Percentiles rank a stretch among this genome's conserved stretches.
These are phyloP conservation scores for Chaetomium sp. DNA, from an alignment of 2,329 filamentous ascomycete species.

Conservation along the genomic window DNA sequence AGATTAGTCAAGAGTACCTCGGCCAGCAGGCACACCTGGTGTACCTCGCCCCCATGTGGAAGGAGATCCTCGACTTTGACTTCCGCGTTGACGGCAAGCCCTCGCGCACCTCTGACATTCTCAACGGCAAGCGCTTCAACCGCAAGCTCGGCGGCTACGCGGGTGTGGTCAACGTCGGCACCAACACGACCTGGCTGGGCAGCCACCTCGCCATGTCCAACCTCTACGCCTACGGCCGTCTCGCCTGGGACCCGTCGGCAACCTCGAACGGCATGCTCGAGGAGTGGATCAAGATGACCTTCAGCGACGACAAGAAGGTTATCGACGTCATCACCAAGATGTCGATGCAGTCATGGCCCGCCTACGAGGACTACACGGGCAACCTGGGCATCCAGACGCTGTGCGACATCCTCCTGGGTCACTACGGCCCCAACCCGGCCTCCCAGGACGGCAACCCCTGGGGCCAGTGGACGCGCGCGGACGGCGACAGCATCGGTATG, in stretches of 20 bases:
- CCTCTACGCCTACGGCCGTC: conserved; percentile 67
- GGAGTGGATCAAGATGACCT: conserved; percentile 70
- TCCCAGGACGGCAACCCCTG: conserved; percentile 68
- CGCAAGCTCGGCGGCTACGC: conserved; percentile 62
- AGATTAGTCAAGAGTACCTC: conserved; percentile 70
- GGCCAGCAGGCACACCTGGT: conserved; percentile 71
- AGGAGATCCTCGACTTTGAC: conserved; percentile 68
- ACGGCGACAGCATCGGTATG: conserved; percentile 64
- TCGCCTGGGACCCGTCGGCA: conserved; percentile 64
- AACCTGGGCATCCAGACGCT: conserved; percentile 72
- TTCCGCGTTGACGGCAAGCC: conserved; percentile 59
- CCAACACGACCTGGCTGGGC: conserved; percentile 68
- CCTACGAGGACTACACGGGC: conserved; percentile 71
- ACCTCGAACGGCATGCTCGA: conserved; percentile 55
- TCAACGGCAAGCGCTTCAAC: conserved; percentile 62
- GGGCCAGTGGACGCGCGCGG: conserved; percentile 73
- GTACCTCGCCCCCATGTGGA: conserved; percentile 70
- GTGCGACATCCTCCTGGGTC: conserved; percentile 66
- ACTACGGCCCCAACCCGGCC: conserved; percentile 68
- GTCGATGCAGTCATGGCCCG: conserved; percentile 69
- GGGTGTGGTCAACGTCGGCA: conserved; percentile 68
- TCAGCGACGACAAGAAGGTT: conserved; percentile 57
- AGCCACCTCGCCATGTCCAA: conserved; percentile 72
- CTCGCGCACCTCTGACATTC: conserved; percentile 61
- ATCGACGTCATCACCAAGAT: conserved; percentile 61